These are phyloP conservation scores for Fraxinus latifolia DNA, from an alignment of 305 asterid species.

Conservation along the genomic window DNA sequence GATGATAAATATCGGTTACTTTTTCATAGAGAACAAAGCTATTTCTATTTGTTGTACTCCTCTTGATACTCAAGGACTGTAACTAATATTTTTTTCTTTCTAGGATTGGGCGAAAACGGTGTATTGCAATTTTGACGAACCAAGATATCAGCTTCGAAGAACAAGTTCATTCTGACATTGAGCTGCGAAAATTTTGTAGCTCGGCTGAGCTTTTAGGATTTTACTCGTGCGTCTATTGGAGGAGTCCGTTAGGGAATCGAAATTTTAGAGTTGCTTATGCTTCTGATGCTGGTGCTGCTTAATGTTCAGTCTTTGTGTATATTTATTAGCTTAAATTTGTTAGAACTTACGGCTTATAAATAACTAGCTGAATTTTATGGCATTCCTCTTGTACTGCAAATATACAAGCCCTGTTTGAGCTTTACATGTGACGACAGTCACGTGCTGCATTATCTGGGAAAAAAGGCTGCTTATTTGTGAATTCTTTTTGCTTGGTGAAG, in stretches of 20 bases:
- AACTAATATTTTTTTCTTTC: not conserved
- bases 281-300: not conserved
- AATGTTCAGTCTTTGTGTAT: not conserved
- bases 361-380: not conserved
- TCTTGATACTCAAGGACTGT: not conserved
- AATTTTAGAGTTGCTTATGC: not conserved
- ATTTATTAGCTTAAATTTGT: not conserved
- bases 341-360: not conserved
- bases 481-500: not conserved
- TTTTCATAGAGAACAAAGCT: not conserved
- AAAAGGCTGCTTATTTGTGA: not conserved
- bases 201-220: not conserved
- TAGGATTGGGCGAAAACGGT: constrained; percentile 57
- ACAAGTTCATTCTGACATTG: constrained; percentile 53
- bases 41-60: not conserved
- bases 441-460: not conserved
- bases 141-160: constrained; percentile 74
- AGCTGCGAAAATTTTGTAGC: constrained; percentile 24
- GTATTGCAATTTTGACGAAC: constrained; percentile 32
- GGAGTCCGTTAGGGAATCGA: not conserved
- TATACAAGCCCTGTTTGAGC: not conserved
- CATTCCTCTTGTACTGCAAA: not conserved
- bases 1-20: not conserved
- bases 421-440: not conserved
- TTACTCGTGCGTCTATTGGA: not conserved